A percentile compares a stretch with the other conserved stretches of the same genome.
Conservation (phyloP, 208 protist species). For the Crithidia fasciculata region DNA sequence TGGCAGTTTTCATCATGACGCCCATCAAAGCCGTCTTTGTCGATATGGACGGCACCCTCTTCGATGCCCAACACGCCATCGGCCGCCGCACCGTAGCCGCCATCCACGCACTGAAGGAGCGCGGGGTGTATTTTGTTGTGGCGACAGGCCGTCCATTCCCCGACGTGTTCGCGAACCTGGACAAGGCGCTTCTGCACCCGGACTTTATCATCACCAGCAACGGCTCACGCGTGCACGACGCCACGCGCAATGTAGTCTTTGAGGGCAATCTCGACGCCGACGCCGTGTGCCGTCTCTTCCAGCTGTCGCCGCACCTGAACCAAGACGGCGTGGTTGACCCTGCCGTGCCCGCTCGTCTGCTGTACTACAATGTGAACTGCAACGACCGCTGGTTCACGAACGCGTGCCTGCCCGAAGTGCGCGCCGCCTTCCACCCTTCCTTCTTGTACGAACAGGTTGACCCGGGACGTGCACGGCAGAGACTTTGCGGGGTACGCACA, state of each 20-base stretch:
- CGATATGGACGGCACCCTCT: slow-evolving; percentile 79
- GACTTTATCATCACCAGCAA: slow-evolving; percentile 84
- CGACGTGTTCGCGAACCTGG: slow-evolving; percentile 67
- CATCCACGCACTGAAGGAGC: slow-evolving; percentile 32
- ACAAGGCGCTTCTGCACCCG: slow-evolving; percentile 38
- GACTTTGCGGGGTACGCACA: slow-evolving; percentile 44
- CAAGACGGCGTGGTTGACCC: slow-evolving; percentile 23
- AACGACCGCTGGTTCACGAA: slow-evolving; percentile 62
- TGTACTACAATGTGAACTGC: slow-evolving; percentile 56
- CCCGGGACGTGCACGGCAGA: slow-evolving; percentile 40
- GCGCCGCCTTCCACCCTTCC: slow-evolving; percentile 38
- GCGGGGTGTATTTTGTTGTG: slow-evolving; percentile 48
- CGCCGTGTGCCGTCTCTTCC: slow-evolving; percentile 54
- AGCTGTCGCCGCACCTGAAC: slow-evolving; percentile 23
- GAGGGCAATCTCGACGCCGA: slow-evolving; percentile 44
- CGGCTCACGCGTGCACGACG: slow-evolving; percentile 63
- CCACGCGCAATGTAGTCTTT: slow-evolving; percentile 35
- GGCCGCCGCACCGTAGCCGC: slow-evolving; percentile 40
- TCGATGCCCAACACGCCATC: slow-evolving; percentile 43
- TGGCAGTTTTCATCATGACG: not conserved
- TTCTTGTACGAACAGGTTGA: slow-evolving; percentile 56
- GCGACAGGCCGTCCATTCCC: slow-evolving; percentile 70
- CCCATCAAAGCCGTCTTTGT: slow-evolving; percentile 41
- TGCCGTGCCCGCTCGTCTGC: slow-evolving; percentile 7
- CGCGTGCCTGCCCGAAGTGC: slow-evolving; percentile 30